Evolutionary conservation across 192 early-diverging fungal genomes (phyloP).

Genomic region (Coemansia erecta): DNA sequence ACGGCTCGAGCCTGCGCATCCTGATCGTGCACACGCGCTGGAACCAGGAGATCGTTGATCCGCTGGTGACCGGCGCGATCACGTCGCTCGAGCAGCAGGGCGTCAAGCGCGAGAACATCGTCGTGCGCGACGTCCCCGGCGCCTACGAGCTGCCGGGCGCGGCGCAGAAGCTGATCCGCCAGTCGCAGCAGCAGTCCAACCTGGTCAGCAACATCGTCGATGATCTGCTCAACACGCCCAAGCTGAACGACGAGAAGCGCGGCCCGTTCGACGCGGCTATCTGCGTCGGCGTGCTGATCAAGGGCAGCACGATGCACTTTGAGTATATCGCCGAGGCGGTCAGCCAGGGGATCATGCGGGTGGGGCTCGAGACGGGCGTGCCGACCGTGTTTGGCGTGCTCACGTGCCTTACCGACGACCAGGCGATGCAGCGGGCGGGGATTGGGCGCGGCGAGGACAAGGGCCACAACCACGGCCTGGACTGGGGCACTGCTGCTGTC

Average conservation of each 20-base stretch:
- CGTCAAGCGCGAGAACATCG: slow-evolving; percentile 75
- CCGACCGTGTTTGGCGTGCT: slow-evolving; percentile 97
- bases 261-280: slow-evolving; percentile 86
- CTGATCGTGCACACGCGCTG: slow-evolving; percentile 93
- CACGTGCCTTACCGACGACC: slow-evolving; percentile 91
- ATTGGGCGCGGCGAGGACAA: slow-evolving; percentile 53
- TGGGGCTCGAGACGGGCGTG: slow-evolving; percentile 80
- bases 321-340: slow-evolving; percentile 98
- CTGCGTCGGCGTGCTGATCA: slow-evolving; percentile 96
- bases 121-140: slow-evolving; percentile 78
- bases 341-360: slow-evolving; percentile 92
- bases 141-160: slow-evolving; percentile 95
- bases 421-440: slow-evolving; percentile 85
- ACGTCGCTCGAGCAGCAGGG: slow-evolving; percentile 65
- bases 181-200: slow-evolving; percentile 61
- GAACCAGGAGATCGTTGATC: slow-evolving; percentile 85
- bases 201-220: slow-evolving; percentile 57
- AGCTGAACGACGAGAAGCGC: slow-evolving; percentile 10
- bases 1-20: slow-evolving; percentile 66
- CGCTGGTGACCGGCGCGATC: slow-evolving; percentile 71
- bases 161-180: slow-evolving; percentile 69
- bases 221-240: slow-evolving; percentile 45
- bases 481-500: slow-evolving; percentile 95
- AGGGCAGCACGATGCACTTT: slow-evolving; percentile 98
- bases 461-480: slow-evolving; percentile 93